Conservation (phyloP, 1,139 yeast species). For the Wickerhamiella pararugosa region DNA sequence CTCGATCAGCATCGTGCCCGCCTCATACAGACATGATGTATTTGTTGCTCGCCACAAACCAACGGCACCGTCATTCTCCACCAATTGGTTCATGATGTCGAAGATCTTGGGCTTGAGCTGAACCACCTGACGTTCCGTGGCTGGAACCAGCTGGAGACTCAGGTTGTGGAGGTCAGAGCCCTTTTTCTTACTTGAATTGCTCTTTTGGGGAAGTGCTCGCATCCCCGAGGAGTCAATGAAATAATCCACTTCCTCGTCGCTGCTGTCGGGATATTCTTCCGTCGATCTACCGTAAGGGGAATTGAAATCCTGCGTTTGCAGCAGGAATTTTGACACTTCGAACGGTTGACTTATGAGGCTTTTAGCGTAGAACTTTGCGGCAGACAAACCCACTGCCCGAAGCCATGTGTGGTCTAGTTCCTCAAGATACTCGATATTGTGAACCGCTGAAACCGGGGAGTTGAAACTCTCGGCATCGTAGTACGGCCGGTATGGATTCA, state of each 20-base stretch:
- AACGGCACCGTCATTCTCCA: conserved; percentile 64
- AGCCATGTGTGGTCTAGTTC: conserved; percentile 40
- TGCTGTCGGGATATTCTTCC: conserved; percentile 18
- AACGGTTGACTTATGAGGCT: conserved; percentile 72
- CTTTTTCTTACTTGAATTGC: conserved; percentile 18
- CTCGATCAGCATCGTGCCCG: conserved; percentile 63
- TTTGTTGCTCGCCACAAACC: conserved; percentile 82
- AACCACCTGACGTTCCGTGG: conserved; percentile 6
- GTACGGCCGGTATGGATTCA: conserved; percentile 41
- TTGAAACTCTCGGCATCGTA: conserved; percentile 56
- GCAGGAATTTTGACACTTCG: conserved; percentile 61
- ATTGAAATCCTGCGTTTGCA: conserved; percentile 55
- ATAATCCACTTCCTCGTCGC: conserved; percentile 42
- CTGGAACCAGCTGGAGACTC: background rate
- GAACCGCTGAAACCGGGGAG: conserved; percentile 20
- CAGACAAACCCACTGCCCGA: conserved; percentile 41
- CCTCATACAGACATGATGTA: conserved; percentile 65
- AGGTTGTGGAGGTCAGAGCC: background rate
- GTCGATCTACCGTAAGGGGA: background rate
- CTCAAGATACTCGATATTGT: conserved; percentile 40
- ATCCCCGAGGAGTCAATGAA: conserved; percentile 25
- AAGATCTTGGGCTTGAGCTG: conserved; percentile 35
- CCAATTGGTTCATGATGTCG: conserved; percentile 55
- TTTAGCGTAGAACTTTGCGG: conserved; percentile 51
- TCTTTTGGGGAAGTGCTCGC: conserved; percentile 14